Evolutionary conservation across 495 filamentous ascomycete species (phyloP).

Genomic region (Parmelia sp.): DNA sequence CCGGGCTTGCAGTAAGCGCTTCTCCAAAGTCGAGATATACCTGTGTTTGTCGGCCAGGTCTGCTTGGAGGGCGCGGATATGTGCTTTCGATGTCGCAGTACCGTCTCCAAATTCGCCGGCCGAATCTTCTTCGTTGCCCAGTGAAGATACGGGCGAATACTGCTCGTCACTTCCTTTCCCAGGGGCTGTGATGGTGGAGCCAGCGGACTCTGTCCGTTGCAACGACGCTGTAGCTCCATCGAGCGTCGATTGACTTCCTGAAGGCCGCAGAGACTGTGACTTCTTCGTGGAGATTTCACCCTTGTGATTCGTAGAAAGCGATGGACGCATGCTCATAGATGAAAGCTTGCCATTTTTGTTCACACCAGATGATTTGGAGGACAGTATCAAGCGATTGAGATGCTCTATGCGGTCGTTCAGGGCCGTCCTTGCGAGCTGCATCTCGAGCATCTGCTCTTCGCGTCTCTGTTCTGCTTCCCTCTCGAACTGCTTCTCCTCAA

Average conservation of each 20-base stretch:
- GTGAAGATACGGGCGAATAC: conserved; percentile 33
- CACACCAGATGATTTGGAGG: conserved; percentile 90
- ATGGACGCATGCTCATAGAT: conserved; percentile 61
- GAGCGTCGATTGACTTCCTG: conserved; percentile 61
- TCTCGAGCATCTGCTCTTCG: conserved; percentile 95
- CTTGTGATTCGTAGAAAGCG: conserved; percentile 49
- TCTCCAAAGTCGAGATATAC: conserved; percentile 90
- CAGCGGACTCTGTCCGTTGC: conserved; percentile 59
- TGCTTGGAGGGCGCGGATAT: conserved; percentile 83
- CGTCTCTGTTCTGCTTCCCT: conserved; percentile 78
- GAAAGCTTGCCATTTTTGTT: conserved; percentile 68
- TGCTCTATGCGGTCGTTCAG: conserved; percentile 97
- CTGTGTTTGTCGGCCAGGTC: conserved; percentile 92
- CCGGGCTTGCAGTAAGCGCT: conserved; percentile 82
- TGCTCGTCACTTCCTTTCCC: conserved; percentile 36
- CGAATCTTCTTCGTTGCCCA: conserved; percentile 60
- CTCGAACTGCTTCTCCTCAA: conserved; percentile 68
- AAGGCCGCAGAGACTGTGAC: conserved; percentile 60
- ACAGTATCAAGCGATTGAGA: conserved; percentile 88
- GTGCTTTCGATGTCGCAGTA: conserved; percentile 68
- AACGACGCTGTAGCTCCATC: conserved; percentile 47
- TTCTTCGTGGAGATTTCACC: conserved; percentile 30
- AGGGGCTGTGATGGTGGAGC: conserved; percentile 54
- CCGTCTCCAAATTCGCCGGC: conserved; percentile 81
- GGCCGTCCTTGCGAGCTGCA: conserved; percentile 92